A percentile compares a stretch with the other conserved stretches of the same genome.
Conservation (phyloP, 495 filamentous ascomycete species). For the Corynascus novoguineensis region DNA sequence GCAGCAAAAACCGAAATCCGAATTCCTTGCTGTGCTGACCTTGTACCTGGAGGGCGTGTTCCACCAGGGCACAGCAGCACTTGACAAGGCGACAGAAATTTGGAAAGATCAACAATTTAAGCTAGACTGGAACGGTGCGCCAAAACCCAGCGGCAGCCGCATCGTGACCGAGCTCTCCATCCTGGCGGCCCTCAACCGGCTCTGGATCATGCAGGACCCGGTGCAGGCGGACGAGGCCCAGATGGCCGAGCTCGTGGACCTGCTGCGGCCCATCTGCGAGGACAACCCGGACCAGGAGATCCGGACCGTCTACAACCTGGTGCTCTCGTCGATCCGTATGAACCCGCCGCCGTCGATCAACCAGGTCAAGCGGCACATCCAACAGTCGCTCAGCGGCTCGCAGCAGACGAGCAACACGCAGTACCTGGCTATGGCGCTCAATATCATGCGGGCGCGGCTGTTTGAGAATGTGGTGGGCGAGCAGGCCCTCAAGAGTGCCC, state of each 20-base stretch:
- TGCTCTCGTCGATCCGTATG: conserved; percentile 60
- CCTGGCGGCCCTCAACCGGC: conserved; percentile 71
- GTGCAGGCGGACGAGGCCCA: conserved; percentile 43
- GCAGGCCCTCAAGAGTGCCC: conserved; percentile 83
- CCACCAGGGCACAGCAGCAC: conserved; percentile 69
- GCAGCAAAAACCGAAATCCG: conserved; percentile 26
- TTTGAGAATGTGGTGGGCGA: conserved; percentile 82
- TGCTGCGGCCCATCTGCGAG: conserved; percentile 61
- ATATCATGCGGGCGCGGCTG: conserved; percentile 77
- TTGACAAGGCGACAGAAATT: conserved; percentile 57
- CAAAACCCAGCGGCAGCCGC: conserved; percentile 37
- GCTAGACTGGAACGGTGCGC: conserved; percentile 40
- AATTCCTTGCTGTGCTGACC: conserved; percentile 37
- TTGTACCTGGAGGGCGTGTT: conserved; percentile 72
- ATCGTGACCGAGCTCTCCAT: conserved; percentile 66
- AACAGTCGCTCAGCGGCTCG: conserved; percentile 49
- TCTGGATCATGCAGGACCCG: conserved; percentile 73
- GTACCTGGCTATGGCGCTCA: conserved; percentile 73
- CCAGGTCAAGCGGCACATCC: conserved; percentile 71
- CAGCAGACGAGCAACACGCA: conserved; percentile 63
- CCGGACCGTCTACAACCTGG: conserved; percentile 69
- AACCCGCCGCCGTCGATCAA: conserved; percentile 53
- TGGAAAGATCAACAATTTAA: conserved; percentile 58
- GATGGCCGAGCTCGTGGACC: conserved; percentile 54
- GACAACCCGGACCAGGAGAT: conserved; percentile 67